These are phyloP conservation scores for Chloranthus sessilifolius DNA, from an alignment of 164 flowering plant species.

Conservation along the genomic window DNA sequence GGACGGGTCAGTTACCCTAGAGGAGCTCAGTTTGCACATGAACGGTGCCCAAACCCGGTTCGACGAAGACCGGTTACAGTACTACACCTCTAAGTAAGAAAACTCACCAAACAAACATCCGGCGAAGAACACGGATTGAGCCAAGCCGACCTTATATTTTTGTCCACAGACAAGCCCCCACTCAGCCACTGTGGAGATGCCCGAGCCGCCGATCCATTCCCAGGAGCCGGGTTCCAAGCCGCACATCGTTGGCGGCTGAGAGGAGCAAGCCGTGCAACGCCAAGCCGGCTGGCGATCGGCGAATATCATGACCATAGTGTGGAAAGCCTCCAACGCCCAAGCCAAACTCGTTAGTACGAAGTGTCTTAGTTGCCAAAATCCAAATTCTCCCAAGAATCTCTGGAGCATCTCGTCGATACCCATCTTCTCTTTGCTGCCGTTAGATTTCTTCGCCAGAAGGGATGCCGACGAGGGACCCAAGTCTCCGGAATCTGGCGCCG, in stretches of 20 bases:
- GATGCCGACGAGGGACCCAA: constrained; percentile 13
- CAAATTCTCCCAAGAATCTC: constrained; percentile 75
- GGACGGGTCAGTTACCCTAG: too few species aligned
- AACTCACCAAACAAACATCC: constrained; percentile 91
- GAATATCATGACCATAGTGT: constrained; percentile 97
- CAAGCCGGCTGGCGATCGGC: constrained; percentile 82
- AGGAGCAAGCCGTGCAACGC: constrained; percentile 26
- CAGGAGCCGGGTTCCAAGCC: constrained; percentile 57
- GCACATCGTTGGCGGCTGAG: constrained; percentile 29
- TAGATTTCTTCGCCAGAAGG: constrained; percentile 10
- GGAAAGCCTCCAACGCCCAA: constrained; percentile 88
- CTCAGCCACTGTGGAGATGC: constrained; percentile 66
- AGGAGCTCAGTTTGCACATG: too few species aligned
- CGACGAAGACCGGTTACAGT: too few species aligned
- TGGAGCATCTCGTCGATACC: constrained; percentile 74
- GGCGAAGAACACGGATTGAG: constrained; percentile 73
- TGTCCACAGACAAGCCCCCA: constrained; percentile 74
- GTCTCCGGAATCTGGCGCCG: constrained; percentile 7
- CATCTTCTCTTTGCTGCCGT: constrained; percentile 29
- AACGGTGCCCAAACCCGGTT: too few species aligned
- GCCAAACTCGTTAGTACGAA: constrained; percentile 74
- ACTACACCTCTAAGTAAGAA: too few species aligned
- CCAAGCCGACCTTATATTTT: constrained; percentile 80
- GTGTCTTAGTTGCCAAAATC: constrained; percentile 75
- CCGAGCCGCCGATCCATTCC: constrained; percentile 71